These are phyloP conservation scores for Coffea eugenioides DNA, from an alignment of 257 asterid genomes.

Conservation along the genomic window DNA sequence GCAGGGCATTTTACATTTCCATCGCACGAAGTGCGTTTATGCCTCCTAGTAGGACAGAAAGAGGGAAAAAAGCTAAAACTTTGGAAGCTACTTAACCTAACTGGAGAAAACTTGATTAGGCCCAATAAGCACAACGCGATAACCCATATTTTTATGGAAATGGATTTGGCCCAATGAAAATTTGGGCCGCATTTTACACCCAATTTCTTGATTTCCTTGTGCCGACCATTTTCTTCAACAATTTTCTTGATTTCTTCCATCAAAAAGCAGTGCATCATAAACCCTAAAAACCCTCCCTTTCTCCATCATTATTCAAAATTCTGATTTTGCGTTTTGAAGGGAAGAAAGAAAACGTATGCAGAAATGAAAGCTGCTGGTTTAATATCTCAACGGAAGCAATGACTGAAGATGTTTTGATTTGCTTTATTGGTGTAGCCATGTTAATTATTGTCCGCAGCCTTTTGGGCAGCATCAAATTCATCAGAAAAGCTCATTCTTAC, in stretches of 20 bases:
- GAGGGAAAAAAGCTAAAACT: no score
- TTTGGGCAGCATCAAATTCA: constrained; percentile 41
- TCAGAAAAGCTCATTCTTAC: constrained; percentile 31
- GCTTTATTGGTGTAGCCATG: constrained; percentile 51
- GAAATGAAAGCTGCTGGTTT: constrained; percentile 38
- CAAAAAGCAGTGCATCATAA: not conserved
- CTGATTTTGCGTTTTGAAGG: not conserved
- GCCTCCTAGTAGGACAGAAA: no score
- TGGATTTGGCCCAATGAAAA: no score
- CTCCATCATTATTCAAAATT: not conserved
- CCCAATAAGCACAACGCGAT: no score
- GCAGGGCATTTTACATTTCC: no score
- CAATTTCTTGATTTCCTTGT: no score
- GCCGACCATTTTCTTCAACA: not conserved
- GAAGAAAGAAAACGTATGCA: not conserved
- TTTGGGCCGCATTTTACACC: no score
- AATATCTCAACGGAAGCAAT: constrained; percentile 40
- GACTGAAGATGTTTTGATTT: constrained; percentile 32
- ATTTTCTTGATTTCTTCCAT: not conserved
- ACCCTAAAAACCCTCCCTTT: constrained; percentile 21
- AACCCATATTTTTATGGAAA: no score
- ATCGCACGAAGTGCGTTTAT: no score
- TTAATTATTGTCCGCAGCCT: constrained; percentile 49
- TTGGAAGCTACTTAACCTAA: no score
- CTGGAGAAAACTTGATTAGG: no score